Evolutionary conservation across 2,329 filamentous ascomycete genomes (phyloP).

Genomic region (Colletotrichum lentis): DNA sequence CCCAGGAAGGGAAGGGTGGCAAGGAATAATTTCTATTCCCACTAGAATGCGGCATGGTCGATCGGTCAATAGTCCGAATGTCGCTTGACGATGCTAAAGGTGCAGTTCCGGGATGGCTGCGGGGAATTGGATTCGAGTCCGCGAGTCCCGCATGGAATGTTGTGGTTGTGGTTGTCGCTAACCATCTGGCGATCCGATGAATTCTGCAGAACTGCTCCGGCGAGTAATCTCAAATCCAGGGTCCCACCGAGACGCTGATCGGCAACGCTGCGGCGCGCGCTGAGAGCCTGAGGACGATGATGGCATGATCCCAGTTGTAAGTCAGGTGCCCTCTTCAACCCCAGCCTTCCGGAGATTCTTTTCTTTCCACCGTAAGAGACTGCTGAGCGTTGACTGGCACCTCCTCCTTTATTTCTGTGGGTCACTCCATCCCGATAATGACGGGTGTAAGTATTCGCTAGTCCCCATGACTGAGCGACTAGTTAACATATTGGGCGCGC

Average conservation of each 20-base stretch:
- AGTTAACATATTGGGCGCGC: neutral
- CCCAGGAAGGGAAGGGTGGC: neutral
- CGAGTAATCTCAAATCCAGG: neutral
- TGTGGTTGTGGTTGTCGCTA: constrained; percentile 1
- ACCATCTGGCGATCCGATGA: constrained; percentile 2
- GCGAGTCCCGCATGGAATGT: constrained; percentile 5
- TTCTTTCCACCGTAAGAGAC: neutral
- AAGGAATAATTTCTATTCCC: neutral
- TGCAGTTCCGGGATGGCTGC: constrained; percentile 15
- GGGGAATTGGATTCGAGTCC: neutral
- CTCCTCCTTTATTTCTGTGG: neutral
- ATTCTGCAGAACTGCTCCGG: neutral
- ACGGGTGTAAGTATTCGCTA: neutral
- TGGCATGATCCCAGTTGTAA: constrained; percentile 24
- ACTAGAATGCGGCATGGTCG: neutral
- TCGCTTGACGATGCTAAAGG: neutral
- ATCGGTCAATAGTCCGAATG: neutral
- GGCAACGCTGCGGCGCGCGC: neutral
- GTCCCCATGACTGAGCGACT: neutral
- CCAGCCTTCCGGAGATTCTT: neutral
- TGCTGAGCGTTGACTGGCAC: neutral
- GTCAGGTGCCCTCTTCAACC: neutral
- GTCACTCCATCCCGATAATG: neutral
- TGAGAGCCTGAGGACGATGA: constrained; percentile 11
- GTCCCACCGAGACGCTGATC: neutral